Conservation (phyloP, 805 yeast genomes). For the Ogataea trehalophila region DNA sequence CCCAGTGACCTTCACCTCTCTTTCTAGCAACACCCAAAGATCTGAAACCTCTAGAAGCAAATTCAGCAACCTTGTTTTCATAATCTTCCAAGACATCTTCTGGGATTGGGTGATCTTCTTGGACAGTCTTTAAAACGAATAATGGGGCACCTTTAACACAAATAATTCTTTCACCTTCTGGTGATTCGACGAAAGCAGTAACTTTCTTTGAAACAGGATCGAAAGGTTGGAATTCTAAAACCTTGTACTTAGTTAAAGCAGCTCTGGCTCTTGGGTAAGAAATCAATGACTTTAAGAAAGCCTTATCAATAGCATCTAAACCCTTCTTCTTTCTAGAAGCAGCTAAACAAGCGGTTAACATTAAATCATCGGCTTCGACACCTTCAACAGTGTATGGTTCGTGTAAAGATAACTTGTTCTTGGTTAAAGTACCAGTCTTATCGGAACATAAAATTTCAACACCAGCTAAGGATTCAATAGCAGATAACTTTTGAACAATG, state of each 20-base stretch:
- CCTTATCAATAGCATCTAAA: constrained; percentile 95
- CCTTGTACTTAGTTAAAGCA: constrained; percentile 91
- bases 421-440: constrained; percentile 97
- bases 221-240: constrained; percentile 93
- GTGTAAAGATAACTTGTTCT: constrained; percentile 91
- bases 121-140: constrained; percentile 93
- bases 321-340: constrained; percentile 98
- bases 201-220: constrained; percentile 98
- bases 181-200: constrained; percentile 91
- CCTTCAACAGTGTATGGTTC: constrained; percentile 98
- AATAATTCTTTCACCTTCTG: constrained; percentile 89
- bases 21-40: constrained; percentile 98
- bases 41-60: constrained; percentile 97
- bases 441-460: constrained; percentile 97
- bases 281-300: constrained; percentile 88
- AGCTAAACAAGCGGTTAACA: constrained; percentile 97
- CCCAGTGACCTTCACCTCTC: constrained; percentile 99
- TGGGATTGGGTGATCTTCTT: constrained; percentile 94
- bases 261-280: constrained; percentile 88
- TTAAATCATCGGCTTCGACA: constrained; percentile 90
- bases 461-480: constrained; percentile 96
- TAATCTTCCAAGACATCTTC: constrained; percentile 91
- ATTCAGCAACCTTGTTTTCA: constrained; percentile 95
- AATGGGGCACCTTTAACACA: constrained; percentile 99
- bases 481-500: constrained; percentile 93